These are phyloP conservation scores for Rhododendron kiyosumense DNA, from an alignment of 148 eudicot genomes.

Conservation along the genomic window DNA sequence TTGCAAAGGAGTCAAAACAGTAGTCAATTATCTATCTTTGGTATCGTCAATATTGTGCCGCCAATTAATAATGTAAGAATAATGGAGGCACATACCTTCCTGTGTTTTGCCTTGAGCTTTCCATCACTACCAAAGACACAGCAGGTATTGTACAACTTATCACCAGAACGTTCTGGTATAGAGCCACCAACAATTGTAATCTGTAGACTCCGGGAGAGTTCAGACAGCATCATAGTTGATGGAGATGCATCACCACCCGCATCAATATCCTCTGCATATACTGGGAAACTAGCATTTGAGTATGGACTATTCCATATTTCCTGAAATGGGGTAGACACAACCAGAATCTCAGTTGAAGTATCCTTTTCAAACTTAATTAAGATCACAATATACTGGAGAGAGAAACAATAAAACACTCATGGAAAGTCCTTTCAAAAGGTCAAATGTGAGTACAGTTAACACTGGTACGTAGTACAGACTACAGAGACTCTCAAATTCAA, in stretches of 20 bases:
- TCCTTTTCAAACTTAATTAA: neutral
- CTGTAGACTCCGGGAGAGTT: slow-evolving; percentile 51
- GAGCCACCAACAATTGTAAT: slow-evolving; percentile 93
- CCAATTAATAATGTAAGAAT: neutral
- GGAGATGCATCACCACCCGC: slow-evolving; percentile 78
- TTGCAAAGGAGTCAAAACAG: neutral
- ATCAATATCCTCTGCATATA: slow-evolving; percentile 87
- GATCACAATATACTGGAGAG: neutral
- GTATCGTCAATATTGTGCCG: neutral
- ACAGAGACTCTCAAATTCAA: neutral
- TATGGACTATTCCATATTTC: slow-evolving; percentile 98
- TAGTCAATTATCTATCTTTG: neutral
- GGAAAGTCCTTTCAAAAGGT: neutral
- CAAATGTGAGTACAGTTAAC: neutral
- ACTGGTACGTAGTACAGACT: neutral
- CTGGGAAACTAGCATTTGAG: slow-evolving; percentile 83
- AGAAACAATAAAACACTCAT: neutral
- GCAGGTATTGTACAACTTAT: slow-evolving; percentile 74
- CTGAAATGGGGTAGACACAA: slow-evolving; percentile 29
- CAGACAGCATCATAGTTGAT: slow-evolving; percentile 90
- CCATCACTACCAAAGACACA: slow-evolving; percentile 83
- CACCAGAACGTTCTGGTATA: slow-evolving; percentile 83
- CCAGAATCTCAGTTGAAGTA: neutral
- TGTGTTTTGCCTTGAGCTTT: slow-evolving; percentile 70
- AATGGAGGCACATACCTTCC: slow-evolving; percentile 48